These are phyloP conservation scores for Penicillium turbatum DNA, from an alignment of 495 filamentous ascomycete genomes.

Conservation along the genomic window DNA sequence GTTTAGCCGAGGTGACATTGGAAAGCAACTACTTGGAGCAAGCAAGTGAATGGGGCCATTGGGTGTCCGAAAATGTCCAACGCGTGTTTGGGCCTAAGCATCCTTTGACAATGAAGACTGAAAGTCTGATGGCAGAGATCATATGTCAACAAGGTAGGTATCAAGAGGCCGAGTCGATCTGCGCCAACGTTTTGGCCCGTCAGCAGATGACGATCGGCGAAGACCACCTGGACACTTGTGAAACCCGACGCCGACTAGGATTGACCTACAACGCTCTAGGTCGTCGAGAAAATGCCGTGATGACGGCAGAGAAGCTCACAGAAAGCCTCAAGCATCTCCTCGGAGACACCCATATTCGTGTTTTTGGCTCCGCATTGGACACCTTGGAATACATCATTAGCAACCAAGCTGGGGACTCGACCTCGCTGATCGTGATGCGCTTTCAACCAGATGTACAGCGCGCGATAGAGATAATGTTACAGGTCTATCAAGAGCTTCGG, in stretches of 20 bases:
- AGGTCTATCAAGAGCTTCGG: slow-evolving; percentile 23
- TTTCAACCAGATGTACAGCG: slow-evolving; percentile 18
- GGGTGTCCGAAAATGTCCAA: slow-evolving; percentile 31
- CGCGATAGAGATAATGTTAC: slow-evolving; percentile 14
- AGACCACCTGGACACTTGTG: slow-evolving; percentile 33
- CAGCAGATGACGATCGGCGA: slow-evolving; percentile 40
- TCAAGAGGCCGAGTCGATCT: slow-evolving; percentile 34
- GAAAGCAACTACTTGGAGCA: slow-evolving; percentile 27
- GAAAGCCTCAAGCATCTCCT: slow-evolving; percentile 24
- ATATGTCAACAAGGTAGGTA: slow-evolving; percentile 26
- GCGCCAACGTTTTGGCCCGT: slow-evolving; percentile 34
- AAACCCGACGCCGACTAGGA: slow-evolving; percentile 32
- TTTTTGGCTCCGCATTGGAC: slow-evolving; percentile 22
- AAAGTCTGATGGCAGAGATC: slow-evolving; percentile 33
- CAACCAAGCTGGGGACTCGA: slow-evolving; percentile 14
- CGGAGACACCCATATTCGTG: slow-evolving; percentile 32
- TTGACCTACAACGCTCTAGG: slow-evolving; percentile 22
- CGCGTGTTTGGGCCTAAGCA: slow-evolving; percentile 33
- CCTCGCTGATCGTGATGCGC: slow-evolving; percentile 4
- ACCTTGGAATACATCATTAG: slow-evolving; percentile 25
- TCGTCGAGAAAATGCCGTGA: slow-evolving; percentile 25
- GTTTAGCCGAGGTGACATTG: slow-evolving; percentile 32
- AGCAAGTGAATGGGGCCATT: slow-evolving; percentile 31
- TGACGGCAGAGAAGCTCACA: slow-evolving; percentile 24
- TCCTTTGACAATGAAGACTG: slow-evolving; percentile 31